A percentile compares a stretch with the other conserved stretches of the same genome.
Conservation (phyloP, 257 asterid species). For the Nicotiana knightiana region DNA sequence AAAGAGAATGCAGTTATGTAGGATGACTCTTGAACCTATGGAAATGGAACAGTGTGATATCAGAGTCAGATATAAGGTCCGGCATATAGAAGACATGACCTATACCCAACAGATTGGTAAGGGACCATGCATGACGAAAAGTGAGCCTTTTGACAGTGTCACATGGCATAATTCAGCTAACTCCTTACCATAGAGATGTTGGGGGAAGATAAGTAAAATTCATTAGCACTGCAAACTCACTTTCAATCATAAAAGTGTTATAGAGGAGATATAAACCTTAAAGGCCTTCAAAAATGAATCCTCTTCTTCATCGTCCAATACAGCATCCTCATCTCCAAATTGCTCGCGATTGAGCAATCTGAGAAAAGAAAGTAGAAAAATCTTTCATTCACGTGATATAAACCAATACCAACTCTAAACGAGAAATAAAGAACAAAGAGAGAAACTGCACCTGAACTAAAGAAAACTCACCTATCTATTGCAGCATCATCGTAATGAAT, state of each 20-base stretch:
- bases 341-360: conserved; percentile 92
- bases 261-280: conserved; percentile 47
- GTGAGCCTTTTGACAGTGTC: no score
- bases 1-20: neutral
- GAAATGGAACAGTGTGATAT: neutral
- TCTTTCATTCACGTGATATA: neutral
- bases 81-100: neutral
- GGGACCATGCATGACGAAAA: neutral
- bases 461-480: conserved; percentile 41
- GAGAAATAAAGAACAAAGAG: neutral
- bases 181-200: neutral
- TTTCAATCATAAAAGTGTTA: neutral
- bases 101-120: neutral
- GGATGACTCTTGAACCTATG: neutral
- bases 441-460: neutral
- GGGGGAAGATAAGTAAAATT: neutral
- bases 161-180: neutral
- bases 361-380: conserved; percentile 3
- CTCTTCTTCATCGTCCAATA: conserved; percentile 87
- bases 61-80: neutral
- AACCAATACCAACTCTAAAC: neutral
- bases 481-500: conserved; percentile 97
- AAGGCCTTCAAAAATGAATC: conserved; percentile 94
- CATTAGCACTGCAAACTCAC: neutral
- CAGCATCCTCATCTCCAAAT: conserved; percentile 70